Evolutionary conservation across 139 green algal genomes (phyloP).

Genomic region (Chlamydomonas asymmetrica): DNA sequence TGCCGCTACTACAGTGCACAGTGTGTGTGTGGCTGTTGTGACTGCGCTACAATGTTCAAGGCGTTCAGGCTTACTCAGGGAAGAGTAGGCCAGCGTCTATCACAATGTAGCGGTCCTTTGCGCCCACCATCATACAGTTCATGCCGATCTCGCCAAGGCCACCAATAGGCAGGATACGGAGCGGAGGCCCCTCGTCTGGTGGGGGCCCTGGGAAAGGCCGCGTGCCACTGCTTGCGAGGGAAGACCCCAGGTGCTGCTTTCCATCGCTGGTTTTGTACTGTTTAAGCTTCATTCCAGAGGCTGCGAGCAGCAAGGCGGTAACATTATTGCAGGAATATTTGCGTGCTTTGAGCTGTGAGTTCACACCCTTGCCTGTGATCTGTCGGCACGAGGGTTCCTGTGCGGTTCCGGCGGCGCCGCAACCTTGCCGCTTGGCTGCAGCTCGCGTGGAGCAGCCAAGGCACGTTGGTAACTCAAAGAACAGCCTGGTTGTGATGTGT

Average conservation of each 20-base stretch:
- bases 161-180: slow-evolving; percentile 95
- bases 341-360: not conserved
- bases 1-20: no score
- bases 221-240: not conserved
- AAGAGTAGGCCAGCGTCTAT: slow-evolving; percentile 99
- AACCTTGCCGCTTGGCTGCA: no score
- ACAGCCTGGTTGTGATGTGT: not conserved
- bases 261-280: slow-evolving; percentile 53
- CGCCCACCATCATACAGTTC: slow-evolving; percentile 99
- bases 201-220: slow-evolving; percentile 50
- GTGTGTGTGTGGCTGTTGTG: no score
- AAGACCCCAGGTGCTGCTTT: slow-evolving; percentile 70
- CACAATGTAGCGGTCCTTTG: slow-evolving; percentile 96
- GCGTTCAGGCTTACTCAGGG: slow-evolving; percentile 88
- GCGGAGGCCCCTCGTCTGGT: slow-evolving; percentile 67
- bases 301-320: not conserved
- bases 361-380: not conserved
- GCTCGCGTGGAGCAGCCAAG: no score
- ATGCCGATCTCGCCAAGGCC: slow-evolving; percentile 99
- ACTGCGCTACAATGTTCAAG: no score
- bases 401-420: no score
- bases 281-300: slow-evolving; percentile 4
- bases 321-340: not conserved
- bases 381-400: not conserved
- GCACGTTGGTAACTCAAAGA: not conserved